Conservation (phyloP, 2,329 filamentous ascomycete species). For the Pyricularia pennisetigena region DNA sequence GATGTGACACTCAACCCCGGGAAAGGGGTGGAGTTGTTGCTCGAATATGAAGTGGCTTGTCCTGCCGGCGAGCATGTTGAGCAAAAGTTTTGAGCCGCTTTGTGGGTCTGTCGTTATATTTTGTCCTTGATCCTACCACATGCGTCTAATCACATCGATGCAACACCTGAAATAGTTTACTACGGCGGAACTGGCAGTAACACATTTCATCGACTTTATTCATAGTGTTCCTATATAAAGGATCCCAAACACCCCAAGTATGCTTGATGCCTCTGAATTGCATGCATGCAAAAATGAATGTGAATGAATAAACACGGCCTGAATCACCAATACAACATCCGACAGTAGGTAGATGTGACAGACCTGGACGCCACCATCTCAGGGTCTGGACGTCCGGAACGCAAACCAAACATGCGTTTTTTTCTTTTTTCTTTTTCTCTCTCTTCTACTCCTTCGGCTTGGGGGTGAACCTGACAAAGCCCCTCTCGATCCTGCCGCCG, state of each 20-base stretch:
- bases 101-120: background rate
- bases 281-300: background rate
- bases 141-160: too few relatives aligned
- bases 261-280: background rate
- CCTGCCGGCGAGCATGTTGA: conserved; percentile 35
- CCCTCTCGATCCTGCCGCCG: conserved; percentile 35
- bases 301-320: background rate
- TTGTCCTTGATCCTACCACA: too few relatives aligned
- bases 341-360: background rate
- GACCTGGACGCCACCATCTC: conserved; percentile 5
- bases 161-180: too few relatives aligned
- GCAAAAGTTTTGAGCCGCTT: background rate
- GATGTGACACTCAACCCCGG: conserved; percentile 47
- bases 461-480: conserved; percentile 26
- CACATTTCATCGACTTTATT: background rate
- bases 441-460: background rate
- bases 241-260: background rate
- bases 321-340: background rate
- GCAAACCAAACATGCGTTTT: background rate
- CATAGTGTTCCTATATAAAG: background rate
- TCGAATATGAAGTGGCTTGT: conserved; percentile 53
- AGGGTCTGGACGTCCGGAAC: conserved; percentile 5
- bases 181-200: background rate
- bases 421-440: too few relatives aligned
- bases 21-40: conserved; percentile 40